Base-by-base conservation (phyloP, 768 basidiomycete genomes). In the Lactarius quietus region DNA sequence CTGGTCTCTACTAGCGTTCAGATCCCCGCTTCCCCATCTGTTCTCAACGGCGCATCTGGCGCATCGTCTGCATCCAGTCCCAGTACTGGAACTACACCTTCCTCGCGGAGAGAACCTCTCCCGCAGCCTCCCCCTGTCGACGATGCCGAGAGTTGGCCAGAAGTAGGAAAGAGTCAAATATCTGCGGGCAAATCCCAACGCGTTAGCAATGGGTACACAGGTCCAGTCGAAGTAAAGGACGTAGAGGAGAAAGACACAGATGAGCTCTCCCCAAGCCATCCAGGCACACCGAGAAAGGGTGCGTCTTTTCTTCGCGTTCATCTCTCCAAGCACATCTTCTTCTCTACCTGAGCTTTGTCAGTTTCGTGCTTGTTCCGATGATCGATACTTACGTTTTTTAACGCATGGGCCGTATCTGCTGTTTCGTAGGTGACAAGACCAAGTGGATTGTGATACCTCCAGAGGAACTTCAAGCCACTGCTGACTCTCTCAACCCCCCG, bases 391-490 rank as follows among this genome's bases (percentile, higher is more conserved):
- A 65, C 64, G 18, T 29, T 57, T 8, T 56, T 53, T 36, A 41
- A 17, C 59, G 39, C 61, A 54, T 53, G 43, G 45, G 36, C 59
- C 26, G 12, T 62, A 15, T 26, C 48, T 51, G 48, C 48, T 51
- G 14, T 9, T 65, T 57, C 61, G 64, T 64, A 81, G 82, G 77
- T 68, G 84, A 84, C 73, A 86, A 85, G 75, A 74, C 80, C 6
- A 86, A 86, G 75, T 86, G 86, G 86, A 79, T 82, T 0, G 78
- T 79, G n/a, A 83, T 86, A 51, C 84, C 85, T 2, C 76, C 83
- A 0, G 75, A 79, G 59, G 85, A 86, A 69, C 76, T 86, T 18
- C 82, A 83, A 69, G 83, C 82, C 7, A 79, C 84, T 18, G 79
- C 81, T 14, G 83, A 85, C 66, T 78, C 80, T 8, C 68, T 70